These are phyloP conservation scores for Yarrowia yakushimensis DNA, from an alignment of 805 yeast species.

Conservation along the genomic window DNA sequence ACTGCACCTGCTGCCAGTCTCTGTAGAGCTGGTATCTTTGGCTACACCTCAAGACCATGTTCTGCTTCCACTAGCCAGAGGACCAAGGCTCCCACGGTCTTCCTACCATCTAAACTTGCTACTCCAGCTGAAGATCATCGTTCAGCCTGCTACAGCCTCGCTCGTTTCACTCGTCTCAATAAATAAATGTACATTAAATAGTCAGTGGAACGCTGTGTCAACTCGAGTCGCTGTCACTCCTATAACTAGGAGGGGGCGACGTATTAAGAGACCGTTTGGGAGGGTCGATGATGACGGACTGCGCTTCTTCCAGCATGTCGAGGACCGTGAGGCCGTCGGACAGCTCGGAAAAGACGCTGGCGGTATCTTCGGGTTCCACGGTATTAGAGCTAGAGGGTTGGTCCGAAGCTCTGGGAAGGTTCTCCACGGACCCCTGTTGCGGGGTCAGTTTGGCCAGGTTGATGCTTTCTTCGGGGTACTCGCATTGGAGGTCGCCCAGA, in stretches of 20 bases:
- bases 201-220: constrained; percentile 6
- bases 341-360: neutral
- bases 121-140: too few species aligned
- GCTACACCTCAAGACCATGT: too few species aligned
- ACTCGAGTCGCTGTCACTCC: constrained; percentile 15
- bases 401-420: neutral
- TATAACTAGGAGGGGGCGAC: constrained; percentile 12
- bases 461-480: constrained; percentile 14
- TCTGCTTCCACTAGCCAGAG: too few species aligned
- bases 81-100: too few species aligned
- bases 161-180: neutral
- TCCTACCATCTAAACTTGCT: too few species aligned
- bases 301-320: constrained; percentile 7
- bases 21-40: too few species aligned
- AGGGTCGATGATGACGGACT: constrained; percentile 19
- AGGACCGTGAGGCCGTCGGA: constrained; percentile 1
- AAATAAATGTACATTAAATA: constrained; percentile 23
- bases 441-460: constrained; percentile 17
- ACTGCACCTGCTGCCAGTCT: too few species aligned
- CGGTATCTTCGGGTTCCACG: neutral
- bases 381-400: neutral
- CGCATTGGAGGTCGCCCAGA: constrained; percentile 14
- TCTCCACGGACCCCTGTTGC: neutral
- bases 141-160: too few species aligned
- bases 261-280: constrained; percentile 15